A percentile compares a stretch with the other conserved stretches of the same genome.
phyloP scores from a whole-genome alignment of 2,329 filamentous ascomycete species.

The Colletotrichum graminicola region DNA sequence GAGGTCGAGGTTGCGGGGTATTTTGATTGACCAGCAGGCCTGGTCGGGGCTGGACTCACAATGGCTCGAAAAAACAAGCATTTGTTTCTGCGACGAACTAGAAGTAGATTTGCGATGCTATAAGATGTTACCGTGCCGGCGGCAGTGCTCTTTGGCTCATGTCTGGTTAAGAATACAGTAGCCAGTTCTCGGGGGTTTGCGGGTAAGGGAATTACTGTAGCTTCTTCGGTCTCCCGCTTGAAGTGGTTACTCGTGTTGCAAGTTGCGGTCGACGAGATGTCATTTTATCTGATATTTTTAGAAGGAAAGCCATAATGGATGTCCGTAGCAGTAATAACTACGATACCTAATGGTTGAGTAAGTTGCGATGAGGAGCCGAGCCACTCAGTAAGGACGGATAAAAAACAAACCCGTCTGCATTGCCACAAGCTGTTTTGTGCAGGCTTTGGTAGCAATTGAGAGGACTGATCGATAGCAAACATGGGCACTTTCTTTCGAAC shows the following conservation, averaged over 20 bases:
- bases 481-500: neutral
- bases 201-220: neutral
- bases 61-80: neutral
- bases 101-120: too few species aligned
- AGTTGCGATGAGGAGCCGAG: neutral
- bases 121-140: too few species aligned
- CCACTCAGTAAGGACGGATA: neutral
- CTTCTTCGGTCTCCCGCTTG: neutral
- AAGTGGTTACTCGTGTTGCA: too few species aligned
- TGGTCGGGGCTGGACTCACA: neutral
- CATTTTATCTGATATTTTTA: rapidly evolving
- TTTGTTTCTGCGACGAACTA: neutral
- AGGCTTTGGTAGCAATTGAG: neutral
- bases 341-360: neutral
- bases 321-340: too few species aligned
- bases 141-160: neutral
- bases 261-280: neutral
- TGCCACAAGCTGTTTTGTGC: neutral
- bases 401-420: neutral
- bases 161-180: neutral
- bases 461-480: neutral
- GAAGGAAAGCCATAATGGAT: neutral
- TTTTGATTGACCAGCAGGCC: neutral
- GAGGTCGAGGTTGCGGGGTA: neutral
- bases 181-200: neutral